A percentile compares a stretch with the other conserved stretches of the same genome.
Evolutionary conservation across 2,329 filamentous ascomycete genomes (phyloP).

Genomic region (Cercospora canescens): DNA sequence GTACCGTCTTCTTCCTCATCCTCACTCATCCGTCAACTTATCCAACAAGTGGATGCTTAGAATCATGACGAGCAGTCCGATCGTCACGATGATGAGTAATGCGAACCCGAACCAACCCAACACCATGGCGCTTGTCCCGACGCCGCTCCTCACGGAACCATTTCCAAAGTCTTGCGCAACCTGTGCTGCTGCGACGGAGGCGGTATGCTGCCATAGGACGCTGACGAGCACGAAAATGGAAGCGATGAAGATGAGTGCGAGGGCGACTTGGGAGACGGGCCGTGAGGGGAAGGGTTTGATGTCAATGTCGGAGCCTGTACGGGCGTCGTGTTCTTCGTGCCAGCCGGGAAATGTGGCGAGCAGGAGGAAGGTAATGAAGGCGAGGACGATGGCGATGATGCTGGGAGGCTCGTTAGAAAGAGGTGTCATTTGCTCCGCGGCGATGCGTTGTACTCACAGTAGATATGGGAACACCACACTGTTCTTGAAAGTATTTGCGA

Average conservation of each 20-base stretch:
- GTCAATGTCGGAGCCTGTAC: constrained; percentile 77
- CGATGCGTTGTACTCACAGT: constrained; percentile 61
- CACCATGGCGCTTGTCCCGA: constrained; percentile 94
- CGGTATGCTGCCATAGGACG: constrained; percentile 89
- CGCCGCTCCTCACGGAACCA: constrained; percentile 80
- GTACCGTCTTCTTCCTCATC: neutral
- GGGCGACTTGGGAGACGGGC: constrained; percentile 85
- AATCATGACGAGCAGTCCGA: constrained; percentile 94
- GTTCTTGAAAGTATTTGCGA: constrained; percentile 95
- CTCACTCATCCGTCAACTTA: constrained; percentile 52
- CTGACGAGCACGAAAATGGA: constrained; percentile 67
- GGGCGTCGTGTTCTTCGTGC: constrained; percentile 84
- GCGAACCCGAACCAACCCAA: constrained; percentile 97
- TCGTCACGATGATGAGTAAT: constrained; percentile 89
- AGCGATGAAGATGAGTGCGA: constrained; percentile 82
- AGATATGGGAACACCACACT: constrained; percentile 98
- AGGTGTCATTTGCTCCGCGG: neutral
- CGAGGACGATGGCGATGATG: constrained; percentile 96
- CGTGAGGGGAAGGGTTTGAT: constrained; percentile 92
- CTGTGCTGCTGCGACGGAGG: constrained; percentile 89
- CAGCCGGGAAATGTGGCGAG: constrained; percentile 96
- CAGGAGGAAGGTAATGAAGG: constrained; percentile 91
- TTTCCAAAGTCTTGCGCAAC: constrained; percentile 93
- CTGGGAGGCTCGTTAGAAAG: constrained; percentile 46
- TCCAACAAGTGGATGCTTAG: constrained; percentile 82